A percentile compares a stretch with the other conserved stretches of the same genome.
phyloP scores from a whole-genome alignment of 106 monocot species.

The Vanilla planifolia region DNA sequence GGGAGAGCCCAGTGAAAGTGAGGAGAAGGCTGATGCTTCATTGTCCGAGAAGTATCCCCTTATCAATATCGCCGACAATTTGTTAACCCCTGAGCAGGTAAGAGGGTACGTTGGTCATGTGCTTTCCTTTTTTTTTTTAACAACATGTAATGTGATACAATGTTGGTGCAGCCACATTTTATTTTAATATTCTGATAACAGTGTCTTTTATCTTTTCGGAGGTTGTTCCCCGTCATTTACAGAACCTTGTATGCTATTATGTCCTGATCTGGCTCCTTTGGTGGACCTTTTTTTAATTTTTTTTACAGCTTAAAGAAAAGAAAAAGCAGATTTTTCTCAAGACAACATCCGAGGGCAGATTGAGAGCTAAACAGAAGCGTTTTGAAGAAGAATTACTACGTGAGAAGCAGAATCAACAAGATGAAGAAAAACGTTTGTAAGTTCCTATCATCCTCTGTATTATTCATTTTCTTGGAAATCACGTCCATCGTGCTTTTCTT shows the following conservation, averaged over 20 bases:
- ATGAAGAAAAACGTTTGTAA: constrained; percentile 88
- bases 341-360: constrained; percentile 77
- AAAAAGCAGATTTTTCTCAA: constrained; percentile 81
- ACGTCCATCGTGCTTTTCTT: no score
- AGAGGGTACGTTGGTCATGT: not conserved
- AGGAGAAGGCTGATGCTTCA: constrained; percentile 61
- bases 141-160: not conserved
- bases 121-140: not conserved
- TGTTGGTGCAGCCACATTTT: not conserved
- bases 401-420: constrained; percentile 75
- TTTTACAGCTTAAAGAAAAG: constrained; percentile 74
- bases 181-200: not conserved
- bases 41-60: constrained; percentile 74
- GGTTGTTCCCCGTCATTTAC: not conserved
- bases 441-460: constrained; percentile 9
- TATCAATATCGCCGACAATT: constrained; percentile 55
- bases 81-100: constrained; percentile 88
- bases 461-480: not conserved
- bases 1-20: constrained; percentile 61
- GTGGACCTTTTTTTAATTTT: not conserved
- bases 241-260: not conserved
- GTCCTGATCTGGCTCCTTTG: not conserved
- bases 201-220: not conserved
- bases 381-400: constrained; percentile 67
- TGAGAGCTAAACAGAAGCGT: constrained; percentile 77